These are phyloP conservation scores for Zygotorulaspora chibaensis DNA, from an alignment of 805 yeast genomes.

Conservation along the genomic window DNA sequence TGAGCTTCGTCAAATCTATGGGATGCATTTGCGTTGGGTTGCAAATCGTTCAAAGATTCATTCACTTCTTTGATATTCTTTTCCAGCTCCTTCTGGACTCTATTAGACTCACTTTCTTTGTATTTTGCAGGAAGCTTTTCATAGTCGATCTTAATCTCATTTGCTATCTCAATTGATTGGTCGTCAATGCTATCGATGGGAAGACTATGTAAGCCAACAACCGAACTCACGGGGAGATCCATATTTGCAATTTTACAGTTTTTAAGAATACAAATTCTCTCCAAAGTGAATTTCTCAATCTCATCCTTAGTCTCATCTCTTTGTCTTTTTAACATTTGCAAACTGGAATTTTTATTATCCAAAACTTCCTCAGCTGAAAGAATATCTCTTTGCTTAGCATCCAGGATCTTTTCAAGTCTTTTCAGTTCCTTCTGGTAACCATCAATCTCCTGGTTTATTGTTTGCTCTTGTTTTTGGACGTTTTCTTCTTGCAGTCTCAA, in stretches of 20 bases:
- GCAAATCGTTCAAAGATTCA: slow-evolving; percentile 39
- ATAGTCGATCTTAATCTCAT: slow-evolving; percentile 55
- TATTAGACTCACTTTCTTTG: slow-evolving; percentile 35
- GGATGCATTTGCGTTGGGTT: slow-evolving; percentile 79
- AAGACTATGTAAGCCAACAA: slow-evolving; percentile 50
- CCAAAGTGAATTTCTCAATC: slow-evolving; percentile 49
- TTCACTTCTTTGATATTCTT: slow-evolving; percentile 37
- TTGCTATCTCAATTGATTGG: slow-evolving; percentile 39
- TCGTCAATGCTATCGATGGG: slow-evolving; percentile 53
- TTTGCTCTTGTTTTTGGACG: slow-evolving; percentile 35
- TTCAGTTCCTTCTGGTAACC: slow-evolving; percentile 36
- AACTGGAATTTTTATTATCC: slow-evolving; percentile 33
- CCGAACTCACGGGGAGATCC: slow-evolving; percentile 56
- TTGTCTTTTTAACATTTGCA: slow-evolving; percentile 34
- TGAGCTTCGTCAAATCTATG: slow-evolving; percentile 72
- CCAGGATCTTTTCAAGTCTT: slow-evolving; percentile 33
- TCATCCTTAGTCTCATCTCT: slow-evolving; percentile 46
- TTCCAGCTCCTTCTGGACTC: slow-evolving; percentile 36
- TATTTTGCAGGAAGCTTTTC: slow-evolving; percentile 41
- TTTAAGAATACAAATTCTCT: slow-evolving; percentile 55
- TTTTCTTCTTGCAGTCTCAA: slow-evolving; percentile 35
- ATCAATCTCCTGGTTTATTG: slow-evolving; percentile 41
- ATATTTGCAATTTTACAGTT: slow-evolving; percentile 73
- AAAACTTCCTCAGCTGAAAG: slow-evolving; percentile 48
- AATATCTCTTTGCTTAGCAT: slow-evolving; percentile 32